phyloP scores from a whole-genome alignment of 2,329 filamentous ascomycete species.

The Aspergillus thermomutatus region DNA sequence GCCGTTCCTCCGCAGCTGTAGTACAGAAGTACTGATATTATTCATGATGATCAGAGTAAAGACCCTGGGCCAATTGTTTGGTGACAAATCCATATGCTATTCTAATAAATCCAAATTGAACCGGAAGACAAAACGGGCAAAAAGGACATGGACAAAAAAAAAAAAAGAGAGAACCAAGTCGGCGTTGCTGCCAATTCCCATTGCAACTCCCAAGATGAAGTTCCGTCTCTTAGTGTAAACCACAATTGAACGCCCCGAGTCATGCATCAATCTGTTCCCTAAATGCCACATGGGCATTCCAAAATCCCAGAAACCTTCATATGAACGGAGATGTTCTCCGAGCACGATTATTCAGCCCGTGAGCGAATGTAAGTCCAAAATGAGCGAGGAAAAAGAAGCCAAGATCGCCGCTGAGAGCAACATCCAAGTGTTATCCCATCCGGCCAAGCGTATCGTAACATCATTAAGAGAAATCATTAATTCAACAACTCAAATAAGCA shows the following conservation, averaged over 20 bases:
- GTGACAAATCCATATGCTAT: neutral
- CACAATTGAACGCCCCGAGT: neutral
- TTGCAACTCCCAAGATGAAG: neutral
- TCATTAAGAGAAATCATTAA: slow-evolving; percentile 3
- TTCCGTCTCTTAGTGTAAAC: neutral
- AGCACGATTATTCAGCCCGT: neutral
- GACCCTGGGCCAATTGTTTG: neutral
- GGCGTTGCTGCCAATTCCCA: neutral
- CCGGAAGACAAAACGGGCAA: neutral
- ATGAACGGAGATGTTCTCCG: neutral
- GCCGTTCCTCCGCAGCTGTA: neutral
- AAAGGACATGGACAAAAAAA: neutral
- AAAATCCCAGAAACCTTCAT: neutral
- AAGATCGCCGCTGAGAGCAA: neutral
- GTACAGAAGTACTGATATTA: neutral
- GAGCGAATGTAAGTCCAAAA: neutral
- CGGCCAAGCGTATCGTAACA: slow-evolving; percentile 3
- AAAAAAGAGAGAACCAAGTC: neutral
- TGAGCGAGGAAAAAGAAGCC: neutral
- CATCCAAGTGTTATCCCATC: neutral
- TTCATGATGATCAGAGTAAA: neutral
- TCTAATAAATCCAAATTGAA: neutral
- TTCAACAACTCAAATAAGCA: neutral
- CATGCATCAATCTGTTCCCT: slow-evolving; percentile 3
- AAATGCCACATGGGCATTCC: neutral